Conservation (phyloP, 805 yeast species). For the Candida methanosorbosa region DNA sequence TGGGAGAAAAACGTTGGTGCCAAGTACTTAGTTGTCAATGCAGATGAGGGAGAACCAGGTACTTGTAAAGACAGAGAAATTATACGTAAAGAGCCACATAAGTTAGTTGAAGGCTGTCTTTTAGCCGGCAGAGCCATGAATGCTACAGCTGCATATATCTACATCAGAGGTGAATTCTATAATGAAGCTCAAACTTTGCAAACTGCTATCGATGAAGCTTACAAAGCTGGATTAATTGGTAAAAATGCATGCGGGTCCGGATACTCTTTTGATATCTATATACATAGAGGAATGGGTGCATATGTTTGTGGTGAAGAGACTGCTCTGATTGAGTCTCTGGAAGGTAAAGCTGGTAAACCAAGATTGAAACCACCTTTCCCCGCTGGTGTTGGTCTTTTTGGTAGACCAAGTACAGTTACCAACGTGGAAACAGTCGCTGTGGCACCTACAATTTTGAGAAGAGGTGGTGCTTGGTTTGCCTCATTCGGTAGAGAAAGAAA, state of each 20-base stretch:
- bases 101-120: constrained; percentile 85
- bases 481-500: constrained; percentile 80
- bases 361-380: constrained; percentile 94
- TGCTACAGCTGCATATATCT: constrained; percentile 87
- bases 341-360: constrained; percentile 92
- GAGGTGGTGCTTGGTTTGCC: constrained; percentile 86
- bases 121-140: constrained; percentile 89
- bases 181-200: constrained; percentile 71
- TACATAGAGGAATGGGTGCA: constrained; percentile 93
- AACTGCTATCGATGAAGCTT: constrained; percentile 81
- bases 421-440: constrained; percentile 90
- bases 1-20: constrained; percentile 92
- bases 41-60: constrained; percentile 94
- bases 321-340: constrained; percentile 78
- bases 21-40: constrained; percentile 80
- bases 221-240: constrained; percentile 71
- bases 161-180: constrained; percentile 86
- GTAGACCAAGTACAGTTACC: constrained; percentile 86
- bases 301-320: constrained; percentile 92
- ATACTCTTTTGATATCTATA: constrained; percentile 70
- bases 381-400: constrained; percentile 86
- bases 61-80: constrained; percentile 91
- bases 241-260: constrained; percentile 85
- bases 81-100: constrained; percentile 86
- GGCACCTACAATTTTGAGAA: constrained; percentile 80